Conservation (phyloP, 768 basidiomycete species). For the Tulasnella sp. region DNA sequence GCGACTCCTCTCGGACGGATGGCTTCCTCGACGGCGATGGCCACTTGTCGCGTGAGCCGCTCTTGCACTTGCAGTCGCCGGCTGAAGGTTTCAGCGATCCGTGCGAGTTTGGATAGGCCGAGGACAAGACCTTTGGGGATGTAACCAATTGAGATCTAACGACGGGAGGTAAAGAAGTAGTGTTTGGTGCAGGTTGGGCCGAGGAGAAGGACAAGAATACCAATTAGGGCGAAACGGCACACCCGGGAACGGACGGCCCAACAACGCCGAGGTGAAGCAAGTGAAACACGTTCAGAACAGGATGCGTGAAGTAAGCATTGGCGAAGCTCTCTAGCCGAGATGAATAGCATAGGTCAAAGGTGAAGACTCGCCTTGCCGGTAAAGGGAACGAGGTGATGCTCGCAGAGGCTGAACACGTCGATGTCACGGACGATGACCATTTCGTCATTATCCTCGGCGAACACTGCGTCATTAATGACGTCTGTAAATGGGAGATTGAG, state of each 20-base stretch:
- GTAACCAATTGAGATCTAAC: conserved; percentile 90
- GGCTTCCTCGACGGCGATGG: conserved; percentile 95
- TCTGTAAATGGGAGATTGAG: conserved; percentile 45
- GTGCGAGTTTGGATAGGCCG: conserved; percentile 89
- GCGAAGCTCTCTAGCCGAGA: too few relatives aligned
- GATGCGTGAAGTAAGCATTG: too few relatives aligned
- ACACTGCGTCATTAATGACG: conserved; percentile 97
- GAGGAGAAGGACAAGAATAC: not conserved
- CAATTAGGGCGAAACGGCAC: not conserved
- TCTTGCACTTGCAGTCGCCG: conserved; percentile 96
- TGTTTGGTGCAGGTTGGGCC: not conserved
- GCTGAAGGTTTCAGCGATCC: conserved; percentile 95
- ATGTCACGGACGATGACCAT: conserved; percentile 99
- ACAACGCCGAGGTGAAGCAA: not conserved
- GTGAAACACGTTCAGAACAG: too few relatives aligned
- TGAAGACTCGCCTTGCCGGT: conserved; percentile 70
- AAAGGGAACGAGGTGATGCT: conserved; percentile 97
- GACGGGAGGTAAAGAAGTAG: not conserved
- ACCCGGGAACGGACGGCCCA: not conserved
- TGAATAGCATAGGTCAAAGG: not conserved
- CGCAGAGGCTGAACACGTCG: conserved; percentile 92
- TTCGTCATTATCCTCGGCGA: conserved; percentile 98
- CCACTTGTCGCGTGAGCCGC: conserved; percentile 93
- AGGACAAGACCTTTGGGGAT: conserved; percentile 92
- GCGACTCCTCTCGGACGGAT: conserved; percentile 96